A percentile compares a stretch with the other conserved stretches of the same genome.
These are phyloP conservation scores for Austroboletus novae-zelandiae DNA, from an alignment of 1,284 basidiomycete species.

Conservation along the genomic window DNA sequence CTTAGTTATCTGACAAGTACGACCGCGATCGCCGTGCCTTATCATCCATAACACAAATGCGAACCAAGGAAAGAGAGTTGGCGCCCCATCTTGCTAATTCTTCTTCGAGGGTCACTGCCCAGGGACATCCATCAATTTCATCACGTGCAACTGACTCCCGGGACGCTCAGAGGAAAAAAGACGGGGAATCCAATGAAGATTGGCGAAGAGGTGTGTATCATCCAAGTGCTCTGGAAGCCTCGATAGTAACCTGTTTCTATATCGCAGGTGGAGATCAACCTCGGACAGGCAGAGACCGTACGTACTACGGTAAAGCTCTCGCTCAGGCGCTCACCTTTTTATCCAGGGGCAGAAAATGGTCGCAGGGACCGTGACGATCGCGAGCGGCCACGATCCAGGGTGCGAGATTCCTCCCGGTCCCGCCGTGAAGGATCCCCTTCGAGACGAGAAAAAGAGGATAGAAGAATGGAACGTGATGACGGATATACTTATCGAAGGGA, in stretches of 20 bases:
- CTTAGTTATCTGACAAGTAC: slow-evolving; percentile 78
- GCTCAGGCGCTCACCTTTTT: slow-evolving; percentile 9
- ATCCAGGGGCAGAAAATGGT: slow-evolving; percentile 45
- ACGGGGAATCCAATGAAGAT: slow-evolving; percentile 71
- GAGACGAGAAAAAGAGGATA: slow-evolving; percentile 44
- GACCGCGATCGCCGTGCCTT: slow-evolving; percentile 74
- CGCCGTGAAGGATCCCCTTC: slow-evolving; percentile 54
- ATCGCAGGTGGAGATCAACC: slow-evolving; percentile 46
- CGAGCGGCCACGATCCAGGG: slow-evolving; percentile 57
- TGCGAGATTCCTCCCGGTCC: slow-evolving; percentile 56
- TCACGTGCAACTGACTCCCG: slow-evolving; percentile 54
- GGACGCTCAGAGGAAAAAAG: slow-evolving; percentile 64
- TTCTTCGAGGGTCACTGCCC: slow-evolving; percentile 41
- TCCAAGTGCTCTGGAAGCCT: slow-evolving; percentile 1
- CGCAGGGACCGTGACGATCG: slow-evolving; percentile 60
- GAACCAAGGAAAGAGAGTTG: slow-evolving; percentile 67
- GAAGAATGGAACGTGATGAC: slow-evolving; percentile 35
- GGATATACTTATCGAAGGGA: slow-evolving; percentile 27
- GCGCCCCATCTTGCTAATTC: slow-evolving; percentile 56
- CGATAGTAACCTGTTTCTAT: slow-evolving; percentile 2
- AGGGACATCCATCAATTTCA: slow-evolving; percentile 39
- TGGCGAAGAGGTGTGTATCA: slow-evolving; percentile 68
- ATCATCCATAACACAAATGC: slow-evolving; percentile 42
- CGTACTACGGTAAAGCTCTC: slow-evolving; percentile 27
- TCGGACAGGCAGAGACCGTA: slow-evolving; percentile 58